A percentile compares a stretch with the other conserved stretches of the same genome.
These are phyloP conservation scores for Mrakia blollopis DNA, from an alignment of 768 basidiomycete species.

Conservation along the genomic window DNA sequence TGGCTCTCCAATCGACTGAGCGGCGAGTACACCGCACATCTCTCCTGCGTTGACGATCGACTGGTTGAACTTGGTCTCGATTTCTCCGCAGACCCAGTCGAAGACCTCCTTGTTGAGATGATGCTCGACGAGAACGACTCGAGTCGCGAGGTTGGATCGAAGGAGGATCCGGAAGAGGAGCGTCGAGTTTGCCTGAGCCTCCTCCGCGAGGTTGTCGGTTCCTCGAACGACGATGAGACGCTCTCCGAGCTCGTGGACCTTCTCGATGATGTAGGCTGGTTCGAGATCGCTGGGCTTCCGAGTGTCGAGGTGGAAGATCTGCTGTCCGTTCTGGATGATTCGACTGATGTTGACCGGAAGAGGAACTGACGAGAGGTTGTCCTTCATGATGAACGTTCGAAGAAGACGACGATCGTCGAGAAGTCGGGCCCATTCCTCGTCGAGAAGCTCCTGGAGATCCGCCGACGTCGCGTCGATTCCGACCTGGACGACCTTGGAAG, in stretches of 20 bases:
- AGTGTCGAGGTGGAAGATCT: constrained; percentile 94
- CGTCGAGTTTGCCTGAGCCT: constrained; percentile 83
- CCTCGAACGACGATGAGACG: constrained; percentile 85
- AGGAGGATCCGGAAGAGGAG: constrained; percentile 90
- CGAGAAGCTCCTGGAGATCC: constrained; percentile 76
- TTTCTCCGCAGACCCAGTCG: constrained; percentile 95
- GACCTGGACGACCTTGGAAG: constrained; percentile 72
- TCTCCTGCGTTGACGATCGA: constrained; percentile 89
- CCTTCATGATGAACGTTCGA: constrained; percentile 73
- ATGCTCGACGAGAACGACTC: constrained; percentile 78
- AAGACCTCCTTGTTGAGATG: constrained; percentile 90
- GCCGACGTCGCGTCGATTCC: constrained; percentile 79
- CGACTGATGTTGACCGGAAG: constrained; percentile 93
- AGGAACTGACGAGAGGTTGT: constrained; percentile 68
- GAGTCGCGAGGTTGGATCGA: constrained; percentile 77
- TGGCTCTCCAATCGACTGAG: constrained; percentile 98
- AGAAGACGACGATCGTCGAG: constrained; percentile 69
- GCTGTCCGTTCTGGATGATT: constrained; percentile 88
- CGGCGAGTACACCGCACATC: constrained; percentile 97
- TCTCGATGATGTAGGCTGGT: constrained; percentile 77
- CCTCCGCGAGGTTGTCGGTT: constrained; percentile 62
- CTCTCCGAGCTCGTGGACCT: constrained; percentile 66
- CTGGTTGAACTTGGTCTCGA: constrained; percentile 92
- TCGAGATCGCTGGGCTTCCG: constrained; percentile 90
- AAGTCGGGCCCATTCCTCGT: constrained; percentile 66